phyloP scores from a whole-genome alignment of 352 stramenopile species.

The Phytopythium delawarense region DNA sequence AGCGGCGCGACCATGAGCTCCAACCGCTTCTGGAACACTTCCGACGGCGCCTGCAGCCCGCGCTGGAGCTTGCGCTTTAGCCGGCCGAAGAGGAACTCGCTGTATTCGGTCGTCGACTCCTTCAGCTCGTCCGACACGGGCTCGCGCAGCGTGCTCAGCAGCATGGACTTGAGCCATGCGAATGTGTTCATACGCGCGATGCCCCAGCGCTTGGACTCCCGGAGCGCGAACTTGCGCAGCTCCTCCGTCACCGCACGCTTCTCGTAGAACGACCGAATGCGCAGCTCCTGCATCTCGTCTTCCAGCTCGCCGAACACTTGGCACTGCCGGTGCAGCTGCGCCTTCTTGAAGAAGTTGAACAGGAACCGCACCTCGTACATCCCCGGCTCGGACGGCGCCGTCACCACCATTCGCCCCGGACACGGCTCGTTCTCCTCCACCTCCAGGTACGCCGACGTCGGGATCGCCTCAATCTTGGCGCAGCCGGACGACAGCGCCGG shows the following conservation, averaged over 20 bases:
- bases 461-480: conserved; percentile 47
- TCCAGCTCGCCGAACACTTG: conserved; percentile 53
- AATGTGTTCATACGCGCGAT: conserved; percentile 43
- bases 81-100: conserved; percentile 25
- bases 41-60: conserved; percentile 21
- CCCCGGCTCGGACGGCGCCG: conserved; percentile 35
- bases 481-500: conserved; percentile 6
- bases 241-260: conserved; percentile 40
- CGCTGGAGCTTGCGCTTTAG: conserved; percentile 34
- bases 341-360: conserved; percentile 64
- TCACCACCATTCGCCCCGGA: conserved; percentile 42
- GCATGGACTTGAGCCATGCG: conserved; percentile 47
- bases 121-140: conserved; percentile 19
- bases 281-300: conserved; percentile 59
- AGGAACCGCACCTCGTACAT: conserved; percentile 65
- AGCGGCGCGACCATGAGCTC: conserved; percentile 35
- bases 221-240: conserved; percentile 34
- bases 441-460: conserved; percentile 44
- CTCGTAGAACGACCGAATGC: conserved; percentile 50
- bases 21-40: conserved; percentile 35
- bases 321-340: conserved; percentile 50
- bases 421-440: conserved; percentile 29
- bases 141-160: conserved; percentile 40
- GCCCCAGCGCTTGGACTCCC: conserved; percentile 29
- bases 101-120: conserved; percentile 38